phyloP scores from a whole-genome alignment of 805 yeast genomes.

The Pichia cephalocereana region DNA sequence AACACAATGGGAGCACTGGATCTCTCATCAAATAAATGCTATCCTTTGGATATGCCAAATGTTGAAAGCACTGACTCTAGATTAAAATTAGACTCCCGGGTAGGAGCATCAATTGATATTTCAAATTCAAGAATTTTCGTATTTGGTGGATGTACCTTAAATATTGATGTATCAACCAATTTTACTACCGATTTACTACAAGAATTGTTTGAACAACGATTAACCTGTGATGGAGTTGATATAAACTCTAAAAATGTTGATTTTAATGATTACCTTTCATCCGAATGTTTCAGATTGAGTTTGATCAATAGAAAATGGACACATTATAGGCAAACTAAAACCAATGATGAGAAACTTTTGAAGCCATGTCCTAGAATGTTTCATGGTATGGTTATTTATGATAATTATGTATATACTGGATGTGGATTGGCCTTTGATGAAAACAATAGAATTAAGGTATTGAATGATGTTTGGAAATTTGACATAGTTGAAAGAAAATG shows the following conservation, averaged over 20 bases:
- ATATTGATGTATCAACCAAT: slow-evolving; percentile 35
- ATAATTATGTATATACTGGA: slow-evolving; percentile 44
- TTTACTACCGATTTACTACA: slow-evolving; percentile 33
- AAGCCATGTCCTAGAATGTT: slow-evolving; percentile 42
- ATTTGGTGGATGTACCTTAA: slow-evolving; percentile 60
- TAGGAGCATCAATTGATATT: slow-evolving; percentile 57
- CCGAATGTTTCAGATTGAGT: slow-evolving; percentile 54
- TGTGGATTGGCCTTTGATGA: slow-evolving; percentile 52
- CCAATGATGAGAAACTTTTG: not conserved
- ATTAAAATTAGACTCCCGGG: slow-evolving; percentile 46
- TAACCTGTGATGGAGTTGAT: not conserved
- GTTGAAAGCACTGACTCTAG: slow-evolving; percentile 42
- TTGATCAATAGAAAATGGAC: slow-evolving; percentile 52
- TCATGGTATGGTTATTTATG: slow-evolving; percentile 47
- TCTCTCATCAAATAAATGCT: slow-evolving; percentile 57
- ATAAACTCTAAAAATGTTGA: not conserved
- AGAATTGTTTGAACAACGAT: slow-evolving; percentile 22
- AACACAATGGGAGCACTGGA: slow-evolving; percentile 46
- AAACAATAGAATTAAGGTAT: slow-evolving; percentile 31
- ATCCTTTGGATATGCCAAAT: slow-evolving; percentile 46
- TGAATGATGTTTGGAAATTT: slow-evolving; percentile 65
- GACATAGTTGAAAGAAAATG: slow-evolving; percentile 44
- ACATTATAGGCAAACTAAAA: slow-evolving; percentile 26
- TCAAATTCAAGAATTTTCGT: slow-evolving; percentile 53
- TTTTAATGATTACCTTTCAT: slow-evolving; percentile 36